Evolutionary conservation across 257 asterid species (phyloP).

Genomic region (Jaltomata sinuosa): DNA sequence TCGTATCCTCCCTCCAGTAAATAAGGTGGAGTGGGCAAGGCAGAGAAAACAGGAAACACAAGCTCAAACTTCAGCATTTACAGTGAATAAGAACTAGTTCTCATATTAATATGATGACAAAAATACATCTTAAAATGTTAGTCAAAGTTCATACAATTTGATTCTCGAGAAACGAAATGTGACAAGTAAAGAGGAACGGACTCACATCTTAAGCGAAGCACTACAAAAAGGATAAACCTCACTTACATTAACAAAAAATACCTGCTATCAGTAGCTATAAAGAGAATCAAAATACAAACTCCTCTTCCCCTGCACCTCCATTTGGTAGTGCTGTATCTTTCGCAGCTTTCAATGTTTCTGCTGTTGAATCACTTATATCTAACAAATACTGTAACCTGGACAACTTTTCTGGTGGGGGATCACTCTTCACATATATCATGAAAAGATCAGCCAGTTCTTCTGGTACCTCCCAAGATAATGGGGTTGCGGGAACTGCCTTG

Average conservation of each 20-base stretch:
- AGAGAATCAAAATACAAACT: constrained; percentile 52
- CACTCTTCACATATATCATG: constrained; percentile 47
- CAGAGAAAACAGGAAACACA: not conserved
- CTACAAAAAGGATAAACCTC: not conserved
- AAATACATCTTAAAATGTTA: too few species aligned
- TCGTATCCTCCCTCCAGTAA: not conserved
- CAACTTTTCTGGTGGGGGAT: constrained; percentile 52
- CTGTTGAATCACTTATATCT: constrained; percentile 67
- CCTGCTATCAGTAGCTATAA: not conserved
- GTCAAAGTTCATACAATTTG: too few species aligned
- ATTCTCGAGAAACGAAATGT: too few species aligned
- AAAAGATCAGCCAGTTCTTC: constrained; percentile 77
- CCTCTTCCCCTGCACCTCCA: constrained; percentile 45
- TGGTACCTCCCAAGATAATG: constrained; percentile 75
- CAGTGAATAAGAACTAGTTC: too few species aligned
- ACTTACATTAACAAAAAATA: not conserved
- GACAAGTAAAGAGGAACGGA: too few species aligned
- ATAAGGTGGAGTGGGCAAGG: not conserved
- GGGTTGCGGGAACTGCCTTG: constrained; percentile 79
- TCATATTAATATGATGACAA: too few species aligned
- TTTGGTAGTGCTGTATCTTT: constrained; percentile 41
- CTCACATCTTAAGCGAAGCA: too few species aligned
- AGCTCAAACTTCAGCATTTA: too few species aligned
- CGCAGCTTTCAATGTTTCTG: constrained; percentile 40
- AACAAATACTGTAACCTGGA: constrained; percentile 72